These are phyloP conservation scores for Suhomyces anneliseae DNA, from an alignment of 1,139 yeast species.

Conservation along the genomic window DNA sequence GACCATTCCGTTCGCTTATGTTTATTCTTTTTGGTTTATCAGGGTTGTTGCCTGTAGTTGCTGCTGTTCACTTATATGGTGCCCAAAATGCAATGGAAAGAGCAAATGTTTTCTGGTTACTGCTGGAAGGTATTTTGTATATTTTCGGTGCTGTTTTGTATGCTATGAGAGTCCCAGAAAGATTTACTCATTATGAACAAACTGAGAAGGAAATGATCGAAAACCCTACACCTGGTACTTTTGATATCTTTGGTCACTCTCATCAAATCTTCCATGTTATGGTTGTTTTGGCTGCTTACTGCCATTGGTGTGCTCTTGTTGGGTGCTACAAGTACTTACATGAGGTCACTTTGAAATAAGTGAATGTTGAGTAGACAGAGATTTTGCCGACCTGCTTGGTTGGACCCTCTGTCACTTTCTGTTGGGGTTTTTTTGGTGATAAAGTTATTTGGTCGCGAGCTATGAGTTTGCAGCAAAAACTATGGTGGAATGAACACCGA, in stretches of 20 bases:
- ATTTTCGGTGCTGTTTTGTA: conserved; percentile 78
- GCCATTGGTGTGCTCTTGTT: conserved; percentile 70
- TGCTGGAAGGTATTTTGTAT: conserved; percentile 70
- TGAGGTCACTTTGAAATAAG: conserved; percentile 7
- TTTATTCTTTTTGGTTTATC: conserved; percentile 81
- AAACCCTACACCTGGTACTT: conserved; percentile 33
- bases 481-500: too few relatives aligned
- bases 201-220: conserved; percentile 17
- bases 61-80: conserved; percentile 44
- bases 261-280: conserved; percentile 85
- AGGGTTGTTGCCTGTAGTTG: conserved; percentile 67
- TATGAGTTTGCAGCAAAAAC: too few relatives aligned
- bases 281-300: conserved; percentile 78
- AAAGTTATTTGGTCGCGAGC: too few relatives aligned
- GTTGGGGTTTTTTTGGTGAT: too few relatives aligned
- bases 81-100: conserved; percentile 45
- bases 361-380: too few relatives aligned
- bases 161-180: conserved; percentile 78
- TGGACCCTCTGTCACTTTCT: too few relatives aligned
- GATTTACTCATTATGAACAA: conserved; percentile 57
- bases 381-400: too few relatives aligned
- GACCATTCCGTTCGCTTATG: conserved; percentile 75
- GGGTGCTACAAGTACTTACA: conserved; percentile 58
- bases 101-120: conserved; percentile 60
- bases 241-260: conserved; percentile 77